Evolutionary conservation across 441 rosid species (phyloP), one percentile per base, ranked within the genome.

Genomic region (Dalechampia spathulata): DNA sequence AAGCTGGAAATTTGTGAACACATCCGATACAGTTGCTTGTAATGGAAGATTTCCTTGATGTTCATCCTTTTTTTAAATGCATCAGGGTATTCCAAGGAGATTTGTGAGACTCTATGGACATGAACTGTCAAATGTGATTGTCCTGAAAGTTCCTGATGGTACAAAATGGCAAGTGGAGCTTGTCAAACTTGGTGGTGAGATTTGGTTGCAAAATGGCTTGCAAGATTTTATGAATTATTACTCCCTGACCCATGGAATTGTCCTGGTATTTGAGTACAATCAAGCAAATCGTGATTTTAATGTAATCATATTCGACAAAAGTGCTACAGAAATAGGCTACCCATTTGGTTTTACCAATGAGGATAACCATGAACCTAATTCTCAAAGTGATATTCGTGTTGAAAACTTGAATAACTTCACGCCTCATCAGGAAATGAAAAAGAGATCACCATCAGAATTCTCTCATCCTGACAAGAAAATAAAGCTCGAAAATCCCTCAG

Each of bases 161-260:
- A 46, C 13, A 17, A 30, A 10, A 30, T 77, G 81, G 81, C 9
- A 52, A 49, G 48, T 74, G 11, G 66, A 63, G 40, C 23, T 71
- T 15, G 27, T 10, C 2, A 45, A 52, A 59, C 4, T n/a, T 59
- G 67, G 61, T 49, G 71, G 63, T 17, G 62, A 71, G 54, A 58
- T 74, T 62, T 78, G 81, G 90, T 52, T 83, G 1, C 49, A 61
- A 4, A 73, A 68, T 2, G 90, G 87, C 11, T 83, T 81, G 87
- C 46, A 64, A 39, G 71, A 70, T 23, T 78, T 78, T 52, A 60
- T 65, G 14, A 61, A 76, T 23, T 66, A 58, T 65, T 72, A 72
- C 71, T 72, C 72, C 25, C 51, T 80, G 20, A 17, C 9, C 0
- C 49, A 25, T 53, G 78, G 84, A 2, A 60, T 64, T 3, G 50